Evolutionary conservation across 495 filamentous ascomycete genomes (phyloP), one percentile per base, ranked within the genome.

Genomic region (Neurospora sp.): DNA sequence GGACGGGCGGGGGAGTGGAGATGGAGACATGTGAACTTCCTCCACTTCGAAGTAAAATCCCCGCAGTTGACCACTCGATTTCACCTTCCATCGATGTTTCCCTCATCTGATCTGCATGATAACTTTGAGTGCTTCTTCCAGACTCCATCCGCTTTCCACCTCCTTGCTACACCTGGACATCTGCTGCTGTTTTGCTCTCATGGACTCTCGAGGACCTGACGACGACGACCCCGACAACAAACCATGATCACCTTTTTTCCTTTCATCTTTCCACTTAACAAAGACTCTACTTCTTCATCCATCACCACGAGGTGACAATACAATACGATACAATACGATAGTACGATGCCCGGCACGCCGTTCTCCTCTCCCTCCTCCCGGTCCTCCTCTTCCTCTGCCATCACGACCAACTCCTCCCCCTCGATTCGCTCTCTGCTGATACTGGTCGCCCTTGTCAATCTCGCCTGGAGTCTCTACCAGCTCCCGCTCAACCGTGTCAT

Each of bases 401-500:
- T 53, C 46, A 53, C 46, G 0, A 22, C 20, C 46, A 53, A 27
- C 22, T 31, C 75, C 7, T 70, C 66, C 27, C 70, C 53, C 46
- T 72, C 73, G 3, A 80, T 84, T 44, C 72, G 76, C 12, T 74
- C 80, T 11, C 73, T 85, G 5, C 74, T 85, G n/a, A 46, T 73
- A 37, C 74, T 85, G 20, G 74, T 86, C 38, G 78, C 83, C 16
- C 75, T 86, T 10, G 78, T 83, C 70, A 82, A 85, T 69, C 79
- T 87, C 31, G 78, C 84, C 5, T 79, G 75, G 73, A 83, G 81
- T 69, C 78, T 87, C 18, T 84, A 84, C 53, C 82, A 82, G 72
- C 78, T 86, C 18, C 85, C 85, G 3, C 77, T 85, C 10, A 86
- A 81, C 72, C 81, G 85, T 66, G 80, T 86, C 3, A 78, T 86